Evolutionary conservation across 2,329 filamentous ascomycete species (phyloP).

Genomic region (Cadophora sp.): DNA sequence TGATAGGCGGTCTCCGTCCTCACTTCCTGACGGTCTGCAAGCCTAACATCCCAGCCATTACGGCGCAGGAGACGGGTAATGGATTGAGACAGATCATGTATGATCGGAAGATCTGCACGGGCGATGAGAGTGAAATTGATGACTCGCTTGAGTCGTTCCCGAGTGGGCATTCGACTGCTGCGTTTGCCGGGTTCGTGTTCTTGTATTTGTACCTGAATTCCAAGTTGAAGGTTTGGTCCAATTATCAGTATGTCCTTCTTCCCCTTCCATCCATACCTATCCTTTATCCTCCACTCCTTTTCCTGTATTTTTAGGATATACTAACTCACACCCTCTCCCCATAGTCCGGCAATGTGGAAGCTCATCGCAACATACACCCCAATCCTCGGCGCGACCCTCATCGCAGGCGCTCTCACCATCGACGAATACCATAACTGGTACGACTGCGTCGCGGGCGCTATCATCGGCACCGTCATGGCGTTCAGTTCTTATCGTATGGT

Average conservation of each 20-base stretch:
- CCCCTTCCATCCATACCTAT: no score
- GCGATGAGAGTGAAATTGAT: conserved; percentile 68
- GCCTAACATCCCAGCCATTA: conserved; percentile 57
- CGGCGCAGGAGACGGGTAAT: conserved; percentile 50
- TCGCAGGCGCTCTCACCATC: conserved; percentile 73
- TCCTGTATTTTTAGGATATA: no score
- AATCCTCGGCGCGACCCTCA: conserved; percentile 70
- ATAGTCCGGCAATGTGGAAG: conserved; percentile 72
- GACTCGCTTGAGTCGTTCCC: conserved; percentile 76
- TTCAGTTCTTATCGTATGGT: conserved; percentile 71
- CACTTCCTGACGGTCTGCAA: conserved; percentile 76
- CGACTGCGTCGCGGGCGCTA: conserved; percentile 70
- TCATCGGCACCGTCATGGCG: conserved; percentile 70
- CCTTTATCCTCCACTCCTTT: no score
- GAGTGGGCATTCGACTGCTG: conserved; percentile 75
- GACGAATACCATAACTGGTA: conserved; percentile 81
- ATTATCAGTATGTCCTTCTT: conserved; percentile 60
- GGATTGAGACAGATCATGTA: conserved; percentile 70
- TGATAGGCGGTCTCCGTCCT: conserved; percentile 76
- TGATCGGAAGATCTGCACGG: conserved; percentile 73
- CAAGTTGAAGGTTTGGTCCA: conserved; percentile 77
- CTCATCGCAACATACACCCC: conserved; percentile 69
- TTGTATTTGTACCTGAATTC: conserved; percentile 78
- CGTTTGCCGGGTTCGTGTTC: conserved; percentile 75
- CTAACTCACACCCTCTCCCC: neutral